Conservation (phyloP, 495 filamentous ascomycete genomes). For the Xeromyces bisporus region DNA sequence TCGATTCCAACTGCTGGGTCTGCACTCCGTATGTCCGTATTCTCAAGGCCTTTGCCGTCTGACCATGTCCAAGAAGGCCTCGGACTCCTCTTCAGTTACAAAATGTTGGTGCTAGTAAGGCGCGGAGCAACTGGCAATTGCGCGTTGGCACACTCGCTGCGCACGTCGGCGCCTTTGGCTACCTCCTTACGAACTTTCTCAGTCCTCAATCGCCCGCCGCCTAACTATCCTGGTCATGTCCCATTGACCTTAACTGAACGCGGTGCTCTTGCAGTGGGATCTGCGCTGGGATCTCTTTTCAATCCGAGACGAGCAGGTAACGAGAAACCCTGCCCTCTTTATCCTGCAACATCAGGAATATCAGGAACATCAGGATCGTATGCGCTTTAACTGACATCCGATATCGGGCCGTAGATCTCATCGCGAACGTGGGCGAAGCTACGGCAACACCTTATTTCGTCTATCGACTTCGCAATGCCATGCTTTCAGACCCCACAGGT, state of each 20-base stretch:
- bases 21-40: neutral
- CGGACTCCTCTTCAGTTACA: neutral
- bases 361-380: no score
- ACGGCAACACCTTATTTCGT: conserved; percentile 94
- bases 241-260: conserved; percentile 68
- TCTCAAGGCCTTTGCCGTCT: neutral
- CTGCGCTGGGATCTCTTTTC: conserved; percentile 59
- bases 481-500: conserved; percentile 72
- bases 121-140: conserved; percentile 10
- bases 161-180: conserved; percentile 2
- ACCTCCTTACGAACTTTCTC: conserved; percentile 39
- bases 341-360: no score
- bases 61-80: conserved; percentile 2
- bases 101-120: conserved; percentile 18
- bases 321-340: no score
- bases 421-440: conserved; percentile 82
- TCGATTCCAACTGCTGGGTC: no score
- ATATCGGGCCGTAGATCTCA: conserved; percentile 47
- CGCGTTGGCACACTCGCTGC: conserved; percentile 3
- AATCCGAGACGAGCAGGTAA: conserved; percentile 65
- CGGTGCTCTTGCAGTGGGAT: conserved; percentile 61
- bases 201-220: conserved; percentile 57
- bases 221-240: conserved; percentile 72
- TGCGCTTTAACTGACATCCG: neutral
- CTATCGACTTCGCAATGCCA: conserved; percentile 73